A percentile compares a stretch with the other conserved stretches of the same genome.
phyloP scores from a whole-genome alignment of 768 basidiomycete species.

The Suillus americanus region DNA sequence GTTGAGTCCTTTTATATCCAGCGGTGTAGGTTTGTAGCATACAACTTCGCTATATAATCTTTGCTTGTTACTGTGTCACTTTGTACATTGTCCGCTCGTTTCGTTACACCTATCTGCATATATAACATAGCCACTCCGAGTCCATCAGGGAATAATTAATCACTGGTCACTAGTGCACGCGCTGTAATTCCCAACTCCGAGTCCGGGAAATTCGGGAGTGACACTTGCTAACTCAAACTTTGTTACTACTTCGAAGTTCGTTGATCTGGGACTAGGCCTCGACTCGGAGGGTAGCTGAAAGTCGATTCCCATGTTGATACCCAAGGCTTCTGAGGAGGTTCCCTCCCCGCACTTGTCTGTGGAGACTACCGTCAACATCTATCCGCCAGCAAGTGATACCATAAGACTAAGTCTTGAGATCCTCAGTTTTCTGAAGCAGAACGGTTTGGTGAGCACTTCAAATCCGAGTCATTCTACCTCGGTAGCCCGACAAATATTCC shows the following conservation, averaged over 20 bases:
- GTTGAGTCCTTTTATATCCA: neutral
- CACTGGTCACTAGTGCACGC: neutral
- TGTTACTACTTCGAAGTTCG: neutral
- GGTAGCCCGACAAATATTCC: neutral
- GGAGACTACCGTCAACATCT: conserved; percentile 16
- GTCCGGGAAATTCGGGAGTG: too few species aligned
- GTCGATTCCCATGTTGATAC: neutral
- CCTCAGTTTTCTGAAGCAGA: conserved; percentile 32
- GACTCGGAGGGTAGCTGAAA: neutral
- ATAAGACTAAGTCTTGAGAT: conserved; percentile 39
- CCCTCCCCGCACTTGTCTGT: conserved; percentile 9
- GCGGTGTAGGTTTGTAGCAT: neutral
- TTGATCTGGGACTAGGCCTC: neutral
- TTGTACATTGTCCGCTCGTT: neutral
- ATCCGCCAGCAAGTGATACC: conserved; percentile 15
- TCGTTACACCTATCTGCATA: neutral
- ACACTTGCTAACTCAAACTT: too few species aligned
- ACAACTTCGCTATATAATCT: neutral
- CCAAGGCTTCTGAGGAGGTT: neutral
- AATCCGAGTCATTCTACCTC: neutral
- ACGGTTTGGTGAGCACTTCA: conserved; percentile 28
- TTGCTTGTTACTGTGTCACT: neutral
- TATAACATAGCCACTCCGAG: neutral
- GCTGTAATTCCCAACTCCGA: neutral
- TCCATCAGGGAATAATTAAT: too few species aligned